Evolutionary conservation across 2,329 filamentous ascomycete species (phyloP), one percentile per base, ranked within the genome.

Genomic region (Blastomyces percursus): DNA sequence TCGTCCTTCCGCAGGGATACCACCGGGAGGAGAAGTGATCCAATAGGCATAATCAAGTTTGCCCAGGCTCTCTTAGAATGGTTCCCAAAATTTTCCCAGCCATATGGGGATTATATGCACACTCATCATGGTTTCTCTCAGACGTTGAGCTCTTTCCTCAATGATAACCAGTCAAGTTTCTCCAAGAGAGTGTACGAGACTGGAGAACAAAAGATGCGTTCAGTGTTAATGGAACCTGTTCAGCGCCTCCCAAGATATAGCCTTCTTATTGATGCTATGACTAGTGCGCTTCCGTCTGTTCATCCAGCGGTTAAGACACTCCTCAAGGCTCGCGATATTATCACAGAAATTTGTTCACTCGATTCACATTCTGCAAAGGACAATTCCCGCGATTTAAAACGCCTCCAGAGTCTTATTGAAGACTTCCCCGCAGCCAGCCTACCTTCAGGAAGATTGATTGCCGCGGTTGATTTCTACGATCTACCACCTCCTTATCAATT

Each of bases 341-440:
- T 99, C 67, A 91, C 92, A 24, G 94, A 96, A 61, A 99, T 99
- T 52, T 99, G 94, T 75, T 95, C 93, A 19, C 87, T 96, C 77
- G 93, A 96, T 69, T 82, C 89, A 77, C 72, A 89, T 70, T 70
- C 80, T 74, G 69, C 84, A 1, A 75, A 76, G 2, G 88, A 90
- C 70, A 89, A 91, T 67, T 86, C 86, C 11, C 88, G 90, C 67
- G 81, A 90, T 54, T 83, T 88, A 42, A 88, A 86, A 67, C 86
- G 89, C 51, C 78, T 96, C 57, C 86, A 87, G 66, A 87, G 87
- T 66, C 83, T 94, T 73, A 83, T 95, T 51, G 85, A 90, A 69
- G 84, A 82, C 55, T 96, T 91, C 90, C 90, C 91, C 0, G 71
- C 78, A 27, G 82, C 86, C 59, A 82, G 92, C 30, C 84, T 87